A percentile compares a stretch with the other conserved stretches of the same genome.
phyloP scores from a whole-genome alignment of 768 basidiomycete species.

The Xerocomellus chrysenteron region DNA sequence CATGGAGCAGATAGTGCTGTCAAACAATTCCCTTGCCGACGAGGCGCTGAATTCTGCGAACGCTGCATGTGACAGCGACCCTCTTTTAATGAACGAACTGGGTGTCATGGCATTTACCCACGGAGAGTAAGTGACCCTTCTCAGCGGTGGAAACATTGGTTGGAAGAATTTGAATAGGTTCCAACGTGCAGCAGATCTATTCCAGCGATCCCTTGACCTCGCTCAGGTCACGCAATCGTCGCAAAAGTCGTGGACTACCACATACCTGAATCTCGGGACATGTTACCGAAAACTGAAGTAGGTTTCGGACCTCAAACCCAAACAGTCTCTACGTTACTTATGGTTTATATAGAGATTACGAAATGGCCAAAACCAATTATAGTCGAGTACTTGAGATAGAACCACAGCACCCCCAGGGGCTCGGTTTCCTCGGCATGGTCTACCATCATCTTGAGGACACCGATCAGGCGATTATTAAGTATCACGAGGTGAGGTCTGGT shows the following conservation, averaged over 20 bases:
- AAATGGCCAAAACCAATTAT: conserved; percentile 74
- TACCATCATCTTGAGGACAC: conserved; percentile 71
- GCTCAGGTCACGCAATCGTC: conserved; percentile 85
- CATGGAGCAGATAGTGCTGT: conserved; percentile 95
- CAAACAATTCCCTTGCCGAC: conserved; percentile 76
- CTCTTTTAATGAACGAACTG: conserved; percentile 86
- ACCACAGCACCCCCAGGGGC: conserved; percentile 76
- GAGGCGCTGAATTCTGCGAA: conserved; percentile 86
- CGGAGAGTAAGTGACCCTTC: conserved; percentile 57
- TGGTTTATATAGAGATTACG: conserved; percentile 40
- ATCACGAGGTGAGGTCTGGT: conserved; percentile 73
- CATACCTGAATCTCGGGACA: conserved; percentile 91
- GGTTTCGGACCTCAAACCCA: conserved; percentile 21
- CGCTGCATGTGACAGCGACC: conserved; percentile 82
- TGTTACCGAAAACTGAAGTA: conserved; percentile 80
- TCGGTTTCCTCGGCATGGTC: conserved; percentile 88
- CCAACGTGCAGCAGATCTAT: conserved; percentile 65
- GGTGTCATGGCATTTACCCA: conserved; percentile 92
- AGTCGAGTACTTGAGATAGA: conserved; percentile 82
- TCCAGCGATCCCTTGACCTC: conserved; percentile 73
- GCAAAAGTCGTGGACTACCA: conserved; percentile 82
- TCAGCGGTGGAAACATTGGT: background rate
- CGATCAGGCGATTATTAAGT: conserved; percentile 82
- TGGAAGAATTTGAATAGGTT: conserved; percentile 54
- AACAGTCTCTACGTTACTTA: background rate